Conservation (phyloP, 2,329 filamentous ascomycete species). For the Elsinoe fawcettii region DNA sequence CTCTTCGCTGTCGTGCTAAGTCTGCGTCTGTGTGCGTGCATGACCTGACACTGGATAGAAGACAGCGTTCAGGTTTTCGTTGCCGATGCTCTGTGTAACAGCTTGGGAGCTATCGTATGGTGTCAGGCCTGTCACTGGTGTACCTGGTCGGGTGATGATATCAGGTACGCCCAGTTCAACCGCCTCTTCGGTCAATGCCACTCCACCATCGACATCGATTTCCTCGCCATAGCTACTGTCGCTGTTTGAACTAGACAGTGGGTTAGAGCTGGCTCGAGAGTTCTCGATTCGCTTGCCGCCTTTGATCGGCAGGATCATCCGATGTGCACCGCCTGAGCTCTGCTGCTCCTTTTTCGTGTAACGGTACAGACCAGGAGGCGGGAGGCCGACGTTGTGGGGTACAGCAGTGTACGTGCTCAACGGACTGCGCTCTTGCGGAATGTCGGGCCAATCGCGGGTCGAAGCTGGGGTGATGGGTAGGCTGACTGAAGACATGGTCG, state of each 20-base stretch:
- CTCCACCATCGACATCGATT: constrained; percentile 44
- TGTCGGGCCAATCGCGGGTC: neutral
- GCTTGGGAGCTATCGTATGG: neutral
- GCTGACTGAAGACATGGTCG: neutral
- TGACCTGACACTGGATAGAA: neutral
- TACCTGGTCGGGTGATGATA: neutral
- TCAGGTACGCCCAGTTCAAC: constrained; percentile 25
- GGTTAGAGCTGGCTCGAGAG: neutral
- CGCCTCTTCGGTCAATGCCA: constrained; percentile 52
- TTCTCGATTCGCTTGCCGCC: neutral
- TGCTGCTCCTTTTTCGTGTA: neutral
- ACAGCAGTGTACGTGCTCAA: neutral
- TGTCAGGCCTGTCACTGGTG: neutral
- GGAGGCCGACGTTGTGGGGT: neutral
- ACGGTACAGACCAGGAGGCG: neutral
- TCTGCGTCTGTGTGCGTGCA: constrained; percentile 1
- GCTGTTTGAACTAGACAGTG: neutral
- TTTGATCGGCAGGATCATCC: neutral
- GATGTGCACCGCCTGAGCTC: neutral
- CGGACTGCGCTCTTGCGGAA: neutral
- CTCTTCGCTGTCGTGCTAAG: constrained; percentile 8
- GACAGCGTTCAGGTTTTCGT: neutral
- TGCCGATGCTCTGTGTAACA: neutral
- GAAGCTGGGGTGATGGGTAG: neutral
- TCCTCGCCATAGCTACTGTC: constrained; percentile 30